A percentile compares a stretch with the other conserved stretches of the same genome.
Conservation (phyloP, 176 grass and related monocot species). For the Puccinellia tenuiflora region DNA sequence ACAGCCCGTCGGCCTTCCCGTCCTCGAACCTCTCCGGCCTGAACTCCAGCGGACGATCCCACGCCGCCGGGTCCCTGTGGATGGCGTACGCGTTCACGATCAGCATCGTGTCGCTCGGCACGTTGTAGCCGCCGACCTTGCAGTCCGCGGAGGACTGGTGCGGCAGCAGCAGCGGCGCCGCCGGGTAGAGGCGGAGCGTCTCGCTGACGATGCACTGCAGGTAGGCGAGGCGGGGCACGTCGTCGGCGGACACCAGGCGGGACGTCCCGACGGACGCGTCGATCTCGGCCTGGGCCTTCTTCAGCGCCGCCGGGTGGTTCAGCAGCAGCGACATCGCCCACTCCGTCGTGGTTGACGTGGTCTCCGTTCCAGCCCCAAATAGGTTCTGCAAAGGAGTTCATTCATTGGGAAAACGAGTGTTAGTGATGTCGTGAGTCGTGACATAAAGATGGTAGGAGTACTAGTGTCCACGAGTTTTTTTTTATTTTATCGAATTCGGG, state of each 20-base stretch:
- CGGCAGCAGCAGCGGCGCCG: slow-evolving; percentile 46
- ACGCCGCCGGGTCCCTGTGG: slow-evolving; percentile 42
- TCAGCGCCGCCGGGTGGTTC: slow-evolving; percentile 47
- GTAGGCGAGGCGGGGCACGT: slow-evolving; percentile 43
- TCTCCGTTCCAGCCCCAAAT: slow-evolving; percentile 64
- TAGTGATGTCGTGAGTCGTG: not conserved
- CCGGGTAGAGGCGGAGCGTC: slow-evolving; percentile 58
- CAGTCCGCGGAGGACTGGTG: slow-evolving; percentile 45
- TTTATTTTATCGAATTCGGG: not conserved
- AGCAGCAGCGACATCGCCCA: slow-evolving; percentile 68
- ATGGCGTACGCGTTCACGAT: slow-evolving; percentile 62
- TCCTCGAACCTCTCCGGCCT: slow-evolving; percentile 51
- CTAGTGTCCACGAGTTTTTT: no score
- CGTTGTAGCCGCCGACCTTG: slow-evolving; percentile 59
- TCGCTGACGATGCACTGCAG: slow-evolving; percentile 57
- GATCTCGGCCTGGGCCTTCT: slow-evolving; percentile 44
- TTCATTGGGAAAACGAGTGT: not conserved
- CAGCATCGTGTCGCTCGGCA: slow-evolving; percentile 42
- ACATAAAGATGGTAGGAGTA: not conserved
- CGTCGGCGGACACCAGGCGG: slow-evolving; percentile 33
- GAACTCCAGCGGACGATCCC: slow-evolving; percentile 42
- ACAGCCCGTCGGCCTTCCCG: not conserved
- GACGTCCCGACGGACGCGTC: slow-evolving; percentile 25
- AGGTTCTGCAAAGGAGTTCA: slow-evolving; percentile 1
- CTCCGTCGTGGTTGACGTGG: slow-evolving; percentile 41